These are phyloP conservation scores for Pythium monospermum DNA, from an alignment of 352 stramenopile genomes.

Conservation along the genomic window DNA sequence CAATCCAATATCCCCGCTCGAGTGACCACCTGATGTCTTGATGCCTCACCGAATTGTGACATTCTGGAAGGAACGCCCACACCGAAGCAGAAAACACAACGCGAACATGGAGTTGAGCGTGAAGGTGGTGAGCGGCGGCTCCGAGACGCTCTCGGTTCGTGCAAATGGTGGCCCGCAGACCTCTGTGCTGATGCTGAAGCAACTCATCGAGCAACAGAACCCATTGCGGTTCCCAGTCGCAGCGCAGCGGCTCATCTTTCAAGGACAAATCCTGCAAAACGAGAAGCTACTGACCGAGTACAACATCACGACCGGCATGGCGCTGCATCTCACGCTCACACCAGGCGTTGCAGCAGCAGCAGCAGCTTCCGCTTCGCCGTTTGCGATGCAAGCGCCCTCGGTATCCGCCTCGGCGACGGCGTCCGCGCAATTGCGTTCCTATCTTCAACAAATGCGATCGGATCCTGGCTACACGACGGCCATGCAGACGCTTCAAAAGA, in stretches of 20 bases:
- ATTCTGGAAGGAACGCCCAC: background rate
- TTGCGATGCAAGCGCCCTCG: constrained; percentile 5
- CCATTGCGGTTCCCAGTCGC: constrained; percentile 48
- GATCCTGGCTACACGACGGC: constrained; percentile 43
- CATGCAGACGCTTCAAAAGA: constrained; percentile 71
- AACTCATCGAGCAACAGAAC: constrained; percentile 54
- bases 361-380: constrained; percentile 7
- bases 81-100: constrained; percentile 1
- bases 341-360: constrained; percentile 21
- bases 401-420: constrained; percentile 16
- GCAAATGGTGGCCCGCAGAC: constrained; percentile 34
- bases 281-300: constrained; percentile 63
- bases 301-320: constrained; percentile 49
- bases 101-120: constrained; percentile 46
- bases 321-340: constrained; percentile 67
- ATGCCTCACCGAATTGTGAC: too few species aligned
- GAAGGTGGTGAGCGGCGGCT: constrained; percentile 61
- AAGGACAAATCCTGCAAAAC: constrained; percentile 81
- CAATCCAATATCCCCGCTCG: background rate
- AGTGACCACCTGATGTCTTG: too few species aligned
- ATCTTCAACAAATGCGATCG: constrained; percentile 53
- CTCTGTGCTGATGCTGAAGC: constrained; percentile 64
- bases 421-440: constrained; percentile 37
- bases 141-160: constrained; percentile 46
- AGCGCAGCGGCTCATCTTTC: constrained; percentile 82